Evolutionary conservation across 352 stramenopile genomes (phyloP), one percentile per base, ranked within the genome.

Genomic region (Plasmopara muralis): DNA sequence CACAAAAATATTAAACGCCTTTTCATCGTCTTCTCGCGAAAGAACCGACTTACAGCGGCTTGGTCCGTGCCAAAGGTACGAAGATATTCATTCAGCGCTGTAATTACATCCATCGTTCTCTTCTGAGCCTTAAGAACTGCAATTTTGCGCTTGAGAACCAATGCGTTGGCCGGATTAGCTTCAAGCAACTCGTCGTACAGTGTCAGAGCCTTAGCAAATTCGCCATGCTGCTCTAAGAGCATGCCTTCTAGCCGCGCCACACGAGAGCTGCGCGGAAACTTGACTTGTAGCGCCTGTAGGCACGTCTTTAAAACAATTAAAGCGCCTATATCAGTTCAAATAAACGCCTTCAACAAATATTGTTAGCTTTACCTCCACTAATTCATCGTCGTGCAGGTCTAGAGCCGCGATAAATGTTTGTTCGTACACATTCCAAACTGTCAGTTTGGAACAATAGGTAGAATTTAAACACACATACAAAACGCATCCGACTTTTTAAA

Each of bases 341-440:
- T 12, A 7, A 28, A 18, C 18, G 33, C 8, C 40, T 43, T 14
- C 38, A 13, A 8, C 38, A 9, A 43, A 13, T 43, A 43, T 20
- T 43, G 13, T 25, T 25, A 25, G 12, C 30, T 50, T 25, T 33
- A 75, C 60, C 47, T 74, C 57, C 0, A 63, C 62, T 30, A 85
- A 55, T 54, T 80, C 61, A 45, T 77, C 59, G 41, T 87, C 75
- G 57, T 84, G 62, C 34, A 83, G 38, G 53, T 89, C 78, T 43
- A 89, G 47, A 29, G 78, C 74, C 13, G 78, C 78, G 15, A 87
- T 28, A 12, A 87, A 74, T 30, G 75, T 74, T 30, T 87, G 78
- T 54, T 89, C 78, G 48, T 85, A 78, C 38, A 87, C 50, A n/a
- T 54, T 66, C 74, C 77, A 89, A 14, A 81, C 73, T 80, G 44